Conservation (phyloP, 2,329 filamentous ascomycete species). For the Fusarium nodosum region DNA sequence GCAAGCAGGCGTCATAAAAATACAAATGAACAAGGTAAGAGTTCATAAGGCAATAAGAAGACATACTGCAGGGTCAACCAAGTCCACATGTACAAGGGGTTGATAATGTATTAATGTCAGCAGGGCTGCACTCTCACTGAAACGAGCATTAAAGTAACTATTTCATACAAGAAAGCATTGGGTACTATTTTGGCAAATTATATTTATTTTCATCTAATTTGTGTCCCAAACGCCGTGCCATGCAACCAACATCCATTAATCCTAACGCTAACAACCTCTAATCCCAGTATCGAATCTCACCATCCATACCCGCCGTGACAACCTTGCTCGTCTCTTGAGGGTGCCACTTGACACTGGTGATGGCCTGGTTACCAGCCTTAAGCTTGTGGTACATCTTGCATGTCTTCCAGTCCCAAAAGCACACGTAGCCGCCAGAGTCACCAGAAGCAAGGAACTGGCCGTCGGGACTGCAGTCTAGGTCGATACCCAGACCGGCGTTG, state of each 20-base stretch:
- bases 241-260: constrained; percentile 32
- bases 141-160: not conserved
- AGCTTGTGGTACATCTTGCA: constrained; percentile 99
- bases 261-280: constrained; percentile 57
- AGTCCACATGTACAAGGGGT: constrained; percentile 2
- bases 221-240: constrained; percentile 46
- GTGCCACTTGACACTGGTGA: constrained; percentile 94
- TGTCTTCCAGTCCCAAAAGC: constrained; percentile 99
- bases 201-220: constrained; percentile 27
- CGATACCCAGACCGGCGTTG: constrained; percentile 92
- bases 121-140: not conserved
- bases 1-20: constrained; percentile 40
- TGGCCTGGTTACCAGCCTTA: constrained; percentile 82
- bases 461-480: constrained; percentile 88
- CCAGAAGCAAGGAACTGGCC: constrained; percentile 91
- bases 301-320: constrained; percentile 89
- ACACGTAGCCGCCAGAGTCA: constrained; percentile 89
- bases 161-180: not conserved
- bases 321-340: constrained; percentile 98
- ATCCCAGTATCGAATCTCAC: constrained; percentile 93
- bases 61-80: not conserved
- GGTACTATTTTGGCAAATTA: constrained; percentile 17
- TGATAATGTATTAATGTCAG: constrained; percentile 32
- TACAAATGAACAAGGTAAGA: not conserved
- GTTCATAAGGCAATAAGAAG: not conserved